Conservation (phyloP, 345 rosid genomes). For the Heritiera littoralis region DNA sequence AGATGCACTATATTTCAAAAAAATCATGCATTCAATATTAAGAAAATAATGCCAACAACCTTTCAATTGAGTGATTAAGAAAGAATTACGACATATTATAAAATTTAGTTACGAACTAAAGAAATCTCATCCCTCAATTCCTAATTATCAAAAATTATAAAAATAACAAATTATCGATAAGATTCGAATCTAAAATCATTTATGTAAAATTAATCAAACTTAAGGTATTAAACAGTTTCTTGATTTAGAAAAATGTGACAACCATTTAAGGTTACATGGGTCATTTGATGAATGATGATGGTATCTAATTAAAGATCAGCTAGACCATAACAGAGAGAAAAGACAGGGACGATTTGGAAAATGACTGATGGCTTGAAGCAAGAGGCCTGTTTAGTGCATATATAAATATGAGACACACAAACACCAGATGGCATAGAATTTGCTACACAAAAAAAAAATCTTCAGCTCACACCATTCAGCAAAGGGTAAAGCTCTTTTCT, state of each 20-base stretch:
- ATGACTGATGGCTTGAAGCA: constrained; percentile 32
- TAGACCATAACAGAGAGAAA: constrained; percentile 20
- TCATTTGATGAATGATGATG: constrained; percentile 34
- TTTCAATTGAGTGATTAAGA: too few species aligned
- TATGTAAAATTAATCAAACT: too few species aligned
- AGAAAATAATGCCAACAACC: too few species aligned
- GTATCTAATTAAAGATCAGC: constrained; percentile 29
- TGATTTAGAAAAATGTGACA: neutral
- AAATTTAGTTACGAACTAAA: too few species aligned
- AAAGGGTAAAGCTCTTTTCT: constrained; percentile 13
- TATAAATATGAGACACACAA: constrained; percentile 60
- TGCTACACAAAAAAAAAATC: constrained; percentile 24
- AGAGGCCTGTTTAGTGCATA: constrained; percentile 24
- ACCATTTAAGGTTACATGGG: constrained; percentile 12
- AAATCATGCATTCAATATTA: too few species aligned
- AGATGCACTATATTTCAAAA: too few species aligned
- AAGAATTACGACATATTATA: too few species aligned
- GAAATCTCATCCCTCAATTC: too few species aligned
- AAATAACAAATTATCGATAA: too few species aligned
- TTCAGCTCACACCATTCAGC: constrained; percentile 23
- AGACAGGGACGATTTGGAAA: constrained; percentile 43
- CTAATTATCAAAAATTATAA: too few species aligned
- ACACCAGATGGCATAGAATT: constrained; percentile 42
- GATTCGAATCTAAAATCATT: too few species aligned
- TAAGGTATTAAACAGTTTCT: neutral